Conservation (phyloP, 2,329 filamentous ascomycete genomes). For the Stachybotrys elegans region DNA sequence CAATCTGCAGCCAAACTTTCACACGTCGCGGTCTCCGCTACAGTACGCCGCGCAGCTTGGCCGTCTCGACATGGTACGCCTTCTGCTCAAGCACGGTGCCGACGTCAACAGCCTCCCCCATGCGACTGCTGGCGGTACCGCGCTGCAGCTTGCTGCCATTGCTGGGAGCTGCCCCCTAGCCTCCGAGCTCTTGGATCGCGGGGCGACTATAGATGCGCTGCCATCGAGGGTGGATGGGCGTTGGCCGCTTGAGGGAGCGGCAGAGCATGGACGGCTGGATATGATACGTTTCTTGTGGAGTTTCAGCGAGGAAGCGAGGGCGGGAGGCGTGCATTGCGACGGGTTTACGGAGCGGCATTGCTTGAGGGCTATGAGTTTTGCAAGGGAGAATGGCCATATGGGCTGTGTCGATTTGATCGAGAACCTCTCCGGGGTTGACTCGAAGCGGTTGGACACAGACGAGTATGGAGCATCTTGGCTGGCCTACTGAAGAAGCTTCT, state of each 20-base stretch:
- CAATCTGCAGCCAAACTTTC: background rate
- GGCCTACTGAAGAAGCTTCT: too few species aligned
- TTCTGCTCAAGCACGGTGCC: background rate
- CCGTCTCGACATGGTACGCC: background rate
- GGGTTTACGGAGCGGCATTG: background rate
- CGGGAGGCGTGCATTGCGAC: background rate
- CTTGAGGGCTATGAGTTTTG: background rate
- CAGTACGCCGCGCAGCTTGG: background rate
- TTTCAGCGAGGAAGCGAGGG: background rate
- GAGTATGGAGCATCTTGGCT: background rate
- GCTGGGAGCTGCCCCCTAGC: background rate
- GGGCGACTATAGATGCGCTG: background rate
- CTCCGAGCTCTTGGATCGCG: background rate
- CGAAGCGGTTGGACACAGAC: background rate
- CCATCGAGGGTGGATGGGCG: background rate
- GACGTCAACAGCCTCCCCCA: background rate
- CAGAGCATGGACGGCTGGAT: background rate
- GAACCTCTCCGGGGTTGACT: background rate
- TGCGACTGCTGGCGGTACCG: background rate
- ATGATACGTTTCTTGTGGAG: background rate
- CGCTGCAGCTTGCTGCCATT: background rate
- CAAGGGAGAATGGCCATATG: background rate
- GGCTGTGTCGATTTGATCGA: background rate
- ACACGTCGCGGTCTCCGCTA: background rate
- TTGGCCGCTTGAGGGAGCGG: background rate